These are phyloP conservation scores for Tetrapyrgos nigripes DNA, from an alignment of 1,284 basidiomycete genomes.

Conservation along the genomic window DNA sequence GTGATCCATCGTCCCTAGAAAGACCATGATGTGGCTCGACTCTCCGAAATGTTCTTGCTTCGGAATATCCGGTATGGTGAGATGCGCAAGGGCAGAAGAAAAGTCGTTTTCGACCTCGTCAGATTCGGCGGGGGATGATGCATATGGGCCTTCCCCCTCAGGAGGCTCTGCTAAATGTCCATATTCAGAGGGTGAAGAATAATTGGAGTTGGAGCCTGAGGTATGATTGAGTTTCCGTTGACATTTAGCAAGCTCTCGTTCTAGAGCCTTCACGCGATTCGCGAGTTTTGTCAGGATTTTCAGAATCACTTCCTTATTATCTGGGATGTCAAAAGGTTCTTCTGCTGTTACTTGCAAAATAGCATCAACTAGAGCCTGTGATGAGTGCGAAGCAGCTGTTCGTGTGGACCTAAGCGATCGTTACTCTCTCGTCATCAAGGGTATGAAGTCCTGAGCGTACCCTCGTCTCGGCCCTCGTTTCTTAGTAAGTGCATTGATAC, in stretches of 20 bases:
- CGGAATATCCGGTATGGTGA: not conserved
- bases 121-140: not conserved
- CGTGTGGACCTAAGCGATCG: not conserved
- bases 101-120: not conserved
- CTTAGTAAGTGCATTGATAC: not conserved
- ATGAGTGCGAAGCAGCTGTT: not conserved
- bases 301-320: not conserved
- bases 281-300: not conserved
- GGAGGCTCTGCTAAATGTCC: no score
- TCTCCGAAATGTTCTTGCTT: constrained; percentile 2
- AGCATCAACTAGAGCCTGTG: not conserved
- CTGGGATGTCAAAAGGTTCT: not conserved
- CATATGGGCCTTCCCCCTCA: no score
- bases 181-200: not conserved
- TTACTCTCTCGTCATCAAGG: not conserved
- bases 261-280: not conserved
- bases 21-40: not conserved
- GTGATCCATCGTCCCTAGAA: not conserved
- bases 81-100: not conserved
- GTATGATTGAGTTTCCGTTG: not conserved
- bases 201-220: not conserved
- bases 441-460: not conserved
- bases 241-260: not conserved
- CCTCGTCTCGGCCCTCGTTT: constrained; percentile 1
- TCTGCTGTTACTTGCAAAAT: not conserved